Evolutionary conservation across 225 moss, liverwort and hornwort genomes (phyloP).

Genomic region (Polytrichum commune): DNA sequence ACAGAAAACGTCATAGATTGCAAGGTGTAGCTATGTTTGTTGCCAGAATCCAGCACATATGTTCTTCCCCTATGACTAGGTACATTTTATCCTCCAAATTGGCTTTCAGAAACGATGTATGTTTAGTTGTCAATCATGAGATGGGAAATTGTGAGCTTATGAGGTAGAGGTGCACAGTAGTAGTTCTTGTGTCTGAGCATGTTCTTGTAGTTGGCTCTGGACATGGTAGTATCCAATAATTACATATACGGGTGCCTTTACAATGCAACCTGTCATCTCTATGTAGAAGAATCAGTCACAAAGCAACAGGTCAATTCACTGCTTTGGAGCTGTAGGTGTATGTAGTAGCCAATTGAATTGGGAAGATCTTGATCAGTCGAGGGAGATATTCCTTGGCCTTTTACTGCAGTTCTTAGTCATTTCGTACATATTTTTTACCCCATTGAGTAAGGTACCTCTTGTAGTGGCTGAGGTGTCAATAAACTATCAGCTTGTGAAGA

Average conservation of each 20-base stretch:
- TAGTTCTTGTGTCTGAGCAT: background rate
- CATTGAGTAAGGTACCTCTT: slow-evolving; percentile 7
- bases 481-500: background rate
- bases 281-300: background rate
- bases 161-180: background rate
- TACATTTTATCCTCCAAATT: background rate
- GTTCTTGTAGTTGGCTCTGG: background rate
- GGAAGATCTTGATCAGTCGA: no score
- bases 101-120: background rate
- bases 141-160: background rate
- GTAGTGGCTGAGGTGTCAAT: slow-evolving; percentile 6
- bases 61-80: background rate
- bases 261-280: background rate
- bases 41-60: background rate
- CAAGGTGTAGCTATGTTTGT: background rate
- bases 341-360: background rate
- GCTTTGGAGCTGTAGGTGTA: background rate
- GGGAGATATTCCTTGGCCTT: background rate
- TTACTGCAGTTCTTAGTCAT: background rate
- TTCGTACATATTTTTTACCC: slow-evolving; percentile 5
- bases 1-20: slow-evolving; percentile 30
- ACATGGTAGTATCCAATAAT: no score
- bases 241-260: background rate
- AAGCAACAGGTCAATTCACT: no score
- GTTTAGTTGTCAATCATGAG: background rate